Evolutionary conservation across 2,329 filamentous ascomycete genomes (phyloP).

Genomic region (Blumeriella jaapii): DNA sequence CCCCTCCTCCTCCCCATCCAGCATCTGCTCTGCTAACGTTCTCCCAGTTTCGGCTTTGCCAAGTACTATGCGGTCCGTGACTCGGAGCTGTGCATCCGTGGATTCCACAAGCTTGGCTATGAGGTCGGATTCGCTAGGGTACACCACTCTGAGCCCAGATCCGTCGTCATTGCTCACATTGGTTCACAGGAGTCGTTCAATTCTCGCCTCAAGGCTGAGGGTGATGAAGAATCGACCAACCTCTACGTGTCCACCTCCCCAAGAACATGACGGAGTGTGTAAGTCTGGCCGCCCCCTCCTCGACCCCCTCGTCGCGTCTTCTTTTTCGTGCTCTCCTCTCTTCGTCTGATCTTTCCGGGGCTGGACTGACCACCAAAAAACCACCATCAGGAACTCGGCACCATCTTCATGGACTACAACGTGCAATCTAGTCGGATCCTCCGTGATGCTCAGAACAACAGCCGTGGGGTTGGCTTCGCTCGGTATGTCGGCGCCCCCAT

Average conservation of each 20-base stretch:
- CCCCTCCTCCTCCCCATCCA: conserved; percentile 10
- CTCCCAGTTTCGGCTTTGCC: conserved; percentile 95
- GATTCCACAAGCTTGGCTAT: conserved; percentile 88
- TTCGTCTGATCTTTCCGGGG: too few relatives aligned
- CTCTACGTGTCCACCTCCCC: conserved; percentile 92
- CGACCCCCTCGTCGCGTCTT: neutral
- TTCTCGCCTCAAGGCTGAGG: conserved; percentile 90
- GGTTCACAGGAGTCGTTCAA: conserved; percentile 80
- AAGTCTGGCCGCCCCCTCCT: conserved; percentile 32
- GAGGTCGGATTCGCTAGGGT: conserved; percentile 96
- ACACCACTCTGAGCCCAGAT: conserved; percentile 26
- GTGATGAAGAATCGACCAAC: conserved; percentile 83
- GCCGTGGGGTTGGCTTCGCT: conserved; percentile 93
- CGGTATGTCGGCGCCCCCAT: conserved; percentile 47
- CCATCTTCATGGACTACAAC: conserved; percentile 67
- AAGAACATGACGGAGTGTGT: conserved; percentile 86
- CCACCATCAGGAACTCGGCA: conserved; percentile 63
- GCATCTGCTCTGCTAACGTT: too few relatives aligned
- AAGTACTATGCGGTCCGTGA: conserved; percentile 82
- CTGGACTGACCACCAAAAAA: too few relatives aligned
- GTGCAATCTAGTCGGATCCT: conserved; percentile 94
- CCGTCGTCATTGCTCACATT: conserved; percentile 17
- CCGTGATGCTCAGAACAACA: conserved; percentile 81
- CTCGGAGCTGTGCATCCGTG: conserved; percentile 91
- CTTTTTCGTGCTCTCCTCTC: too few relatives aligned